Conservation (phyloP, 768 basidiomycete genomes). For the Pisolithus marmoratus region DNA sequence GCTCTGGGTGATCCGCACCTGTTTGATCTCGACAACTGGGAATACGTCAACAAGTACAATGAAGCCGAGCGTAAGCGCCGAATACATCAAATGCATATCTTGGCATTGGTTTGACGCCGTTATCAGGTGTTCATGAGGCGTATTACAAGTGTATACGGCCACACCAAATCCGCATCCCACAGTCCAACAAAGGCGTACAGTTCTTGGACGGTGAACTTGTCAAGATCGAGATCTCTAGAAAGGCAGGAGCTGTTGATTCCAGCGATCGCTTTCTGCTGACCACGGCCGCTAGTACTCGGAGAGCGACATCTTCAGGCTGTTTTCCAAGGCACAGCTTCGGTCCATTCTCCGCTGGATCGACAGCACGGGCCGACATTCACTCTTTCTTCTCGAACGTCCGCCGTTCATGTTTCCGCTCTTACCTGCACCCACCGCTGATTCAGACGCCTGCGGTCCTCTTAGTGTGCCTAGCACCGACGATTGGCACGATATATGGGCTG, state of each 20-base stretch:
- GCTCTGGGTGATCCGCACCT: slow-evolving; percentile 60
- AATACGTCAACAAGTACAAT: slow-evolving; percentile 60
- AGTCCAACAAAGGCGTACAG: slow-evolving; percentile 34
- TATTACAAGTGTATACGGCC: slow-evolving; percentile 64
- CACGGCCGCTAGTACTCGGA: slow-evolving; percentile 56
- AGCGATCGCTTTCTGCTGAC: background rate
- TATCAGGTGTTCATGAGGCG: slow-evolving; percentile 74
- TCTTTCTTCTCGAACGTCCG: slow-evolving; percentile 91
- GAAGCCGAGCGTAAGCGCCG: slow-evolving; percentile 40
- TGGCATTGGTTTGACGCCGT: background rate
- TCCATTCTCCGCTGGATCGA: slow-evolving; percentile 86
- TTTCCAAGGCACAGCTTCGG: slow-evolving; percentile 70
- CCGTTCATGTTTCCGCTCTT: slow-evolving; percentile 70
- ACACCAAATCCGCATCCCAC: slow-evolving; percentile 53
- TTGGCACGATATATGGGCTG: slow-evolving; percentile 80
- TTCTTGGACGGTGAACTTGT: slow-evolving; percentile 73
- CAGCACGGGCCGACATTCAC: slow-evolving; percentile 59
- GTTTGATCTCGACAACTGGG: slow-evolving; percentile 68
- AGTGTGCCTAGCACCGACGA: slow-evolving; percentile 69
- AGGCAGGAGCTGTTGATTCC: slow-evolving; percentile 44
- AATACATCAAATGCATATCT: background rate
- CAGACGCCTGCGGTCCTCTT: slow-evolving; percentile 32
- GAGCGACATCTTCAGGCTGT: slow-evolving; percentile 60
- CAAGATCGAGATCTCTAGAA: slow-evolving; percentile 83
- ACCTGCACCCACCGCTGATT: slow-evolving; percentile 29